phyloP scores from a whole-genome alignment of 768 basidiomycete genomes.

The Tylopilus intermedius region DNA sequence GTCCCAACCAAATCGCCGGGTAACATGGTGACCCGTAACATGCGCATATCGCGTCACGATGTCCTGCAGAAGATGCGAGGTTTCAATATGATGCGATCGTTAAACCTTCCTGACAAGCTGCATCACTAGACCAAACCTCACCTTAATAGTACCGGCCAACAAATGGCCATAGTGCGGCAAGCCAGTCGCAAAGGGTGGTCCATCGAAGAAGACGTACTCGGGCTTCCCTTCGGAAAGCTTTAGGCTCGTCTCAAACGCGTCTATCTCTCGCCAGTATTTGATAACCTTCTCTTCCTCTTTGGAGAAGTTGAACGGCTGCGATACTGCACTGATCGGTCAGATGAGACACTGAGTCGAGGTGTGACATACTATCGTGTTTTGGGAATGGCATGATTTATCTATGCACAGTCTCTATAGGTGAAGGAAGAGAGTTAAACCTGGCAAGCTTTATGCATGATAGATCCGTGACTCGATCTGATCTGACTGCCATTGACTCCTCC shows the following conservation, averaged over 20 bases:
- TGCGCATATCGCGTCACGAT: slow-evolving; percentile 96
- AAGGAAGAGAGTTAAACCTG: not conserved
- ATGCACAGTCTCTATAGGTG: not conserved
- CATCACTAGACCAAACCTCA: slow-evolving; percentile 29
- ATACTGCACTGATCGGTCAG: slow-evolving; percentile 43
- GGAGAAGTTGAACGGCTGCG: slow-evolving; percentile 74
- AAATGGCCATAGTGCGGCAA: slow-evolving; percentile 95
- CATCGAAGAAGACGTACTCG: slow-evolving; percentile 93
- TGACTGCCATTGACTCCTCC: not conserved
- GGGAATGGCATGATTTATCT: slow-evolving; percentile 53
- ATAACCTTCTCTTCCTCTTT: slow-evolving; percentile 89
- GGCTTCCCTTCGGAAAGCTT: slow-evolving; percentile 90
- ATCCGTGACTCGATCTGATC: slow-evolving; percentile 14
- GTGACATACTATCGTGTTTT: slow-evolving; percentile 62
- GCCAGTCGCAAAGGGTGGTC: slow-evolving; percentile 95
- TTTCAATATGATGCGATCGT: slow-evolving; percentile 2
- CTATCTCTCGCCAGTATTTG: slow-evolving; percentile 90
- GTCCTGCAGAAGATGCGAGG: slow-evolving; percentile 51
- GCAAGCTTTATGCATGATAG: not conserved
- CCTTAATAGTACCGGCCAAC: slow-evolving; percentile 91
- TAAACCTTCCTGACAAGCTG: not conserved
- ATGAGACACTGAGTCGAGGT: not conserved
- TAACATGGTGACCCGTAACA: slow-evolving; percentile 87
- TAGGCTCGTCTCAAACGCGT: slow-evolving; percentile 92
- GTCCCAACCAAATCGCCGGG: slow-evolving; percentile 96